Base-by-base conservation (phyloP, 352 stramenopile species). In the Pythium periplocum region DNA sequence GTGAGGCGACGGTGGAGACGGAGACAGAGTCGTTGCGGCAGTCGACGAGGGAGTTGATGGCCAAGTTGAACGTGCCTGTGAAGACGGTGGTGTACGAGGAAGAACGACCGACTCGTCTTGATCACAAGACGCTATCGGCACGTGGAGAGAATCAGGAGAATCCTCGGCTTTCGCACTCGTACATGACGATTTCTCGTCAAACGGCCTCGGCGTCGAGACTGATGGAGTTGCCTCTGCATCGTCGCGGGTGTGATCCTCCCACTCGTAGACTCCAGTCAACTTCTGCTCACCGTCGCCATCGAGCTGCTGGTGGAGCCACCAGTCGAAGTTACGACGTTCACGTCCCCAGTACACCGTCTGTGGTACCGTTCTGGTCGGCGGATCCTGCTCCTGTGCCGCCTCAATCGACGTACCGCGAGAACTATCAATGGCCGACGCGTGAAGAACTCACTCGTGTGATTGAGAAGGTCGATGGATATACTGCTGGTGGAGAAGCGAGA, bases 1-100 rank as follows among this genome's bases (percentile, higher is more conserved):
- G 4, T 6, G 49, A 48, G 1, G 31, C 40, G 3, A 36, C 33
- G 12, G 45, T 44, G 6, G 33, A n/a, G 43, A 48, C 17, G 10
- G 5, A 8, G 38, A 53, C 5, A 36, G 45, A 1, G 32, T 30
- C 4, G 34, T 30, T 5, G 32, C 44, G 39, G 10, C 32, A 37
- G 9, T 55, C 57, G 45, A 51, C 57, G 10, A 50, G 40, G 31
- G 50, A 59, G 5, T 51, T 64, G 45, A 32, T 64, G 44, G 34
- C 51, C 17, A 35, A 50, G 33, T 64, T 51, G 35, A 17, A 45
- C 43, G 35, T 37, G 34, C 17, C 31, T 51, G 35, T 54, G 42
- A 38, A 8, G 38, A 8, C 38, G 12, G 7, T 12, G 38, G 38
- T 42, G 38, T 12, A 42, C 12, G 38, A 42, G 38, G 38, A 42